Evolutionary conservation across 208 protist species (phyloP).

Genomic region (Trypanosoma cruzi): DNA sequence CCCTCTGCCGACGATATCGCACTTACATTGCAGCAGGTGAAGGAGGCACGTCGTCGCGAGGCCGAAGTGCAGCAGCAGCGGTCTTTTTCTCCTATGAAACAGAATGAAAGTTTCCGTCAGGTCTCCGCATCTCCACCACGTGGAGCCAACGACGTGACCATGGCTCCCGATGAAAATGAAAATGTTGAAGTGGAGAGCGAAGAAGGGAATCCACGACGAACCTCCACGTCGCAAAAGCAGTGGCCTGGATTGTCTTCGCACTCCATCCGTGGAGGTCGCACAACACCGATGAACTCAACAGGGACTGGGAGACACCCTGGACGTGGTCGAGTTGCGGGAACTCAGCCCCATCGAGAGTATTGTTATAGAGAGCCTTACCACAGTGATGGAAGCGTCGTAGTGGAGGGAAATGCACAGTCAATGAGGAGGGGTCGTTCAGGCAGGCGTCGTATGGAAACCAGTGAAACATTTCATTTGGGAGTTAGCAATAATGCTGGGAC

Average conservation of each 20-base stretch:
- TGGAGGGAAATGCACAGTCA: conserved; percentile 1
- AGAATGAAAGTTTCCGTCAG: conserved; percentile 1
- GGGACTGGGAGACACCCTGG: conserved; percentile 16
- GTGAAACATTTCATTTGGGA: not conserved
- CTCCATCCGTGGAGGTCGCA: conserved; percentile 21
- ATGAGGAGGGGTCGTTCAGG: not conserved
- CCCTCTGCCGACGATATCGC: conserved; percentile 58
- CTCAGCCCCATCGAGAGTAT: conserved; percentile 6
- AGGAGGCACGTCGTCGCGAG: not conserved
- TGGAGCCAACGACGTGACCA: conserved; percentile 18
- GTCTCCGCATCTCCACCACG: conserved; percentile 17
- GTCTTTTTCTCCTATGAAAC: not conserved
- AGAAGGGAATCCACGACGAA: not conserved
- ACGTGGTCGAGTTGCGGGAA: not conserved
- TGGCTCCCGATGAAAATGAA: conserved; percentile 8
- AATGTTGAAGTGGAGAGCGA: conserved; percentile 2
- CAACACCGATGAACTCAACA: conserved; percentile 27
- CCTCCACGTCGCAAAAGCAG: conserved; percentile 15
- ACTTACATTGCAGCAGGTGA: conserved; percentile 53
- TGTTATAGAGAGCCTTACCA: conserved; percentile 17
- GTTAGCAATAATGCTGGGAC: not conserved
- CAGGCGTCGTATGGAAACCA: conserved; percentile 11
- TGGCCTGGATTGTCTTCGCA: conserved; percentile 19
- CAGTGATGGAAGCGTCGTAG: conserved; percentile 15
- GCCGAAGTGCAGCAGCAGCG: not conserved